Evolutionary conservation across 768 basidiomycete genomes (phyloP).

Genomic region (Agaricus bisporus): DNA sequence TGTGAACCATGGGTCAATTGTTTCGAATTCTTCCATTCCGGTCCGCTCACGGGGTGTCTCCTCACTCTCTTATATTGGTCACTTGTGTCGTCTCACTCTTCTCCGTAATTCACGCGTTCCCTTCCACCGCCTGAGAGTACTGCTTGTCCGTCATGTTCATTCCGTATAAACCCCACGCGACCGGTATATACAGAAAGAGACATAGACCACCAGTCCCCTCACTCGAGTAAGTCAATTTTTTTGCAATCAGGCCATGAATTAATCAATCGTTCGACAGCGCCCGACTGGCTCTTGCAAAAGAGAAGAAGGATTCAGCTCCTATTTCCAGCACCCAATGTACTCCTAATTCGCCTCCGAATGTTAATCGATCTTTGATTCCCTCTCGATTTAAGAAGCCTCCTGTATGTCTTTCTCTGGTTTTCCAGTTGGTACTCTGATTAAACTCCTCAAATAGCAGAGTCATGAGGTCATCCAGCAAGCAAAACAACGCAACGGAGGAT

Average conservation of each 20-base stretch:
- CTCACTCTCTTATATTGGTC: neutral
- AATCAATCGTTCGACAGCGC: neutral
- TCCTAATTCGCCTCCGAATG: neutral
- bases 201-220: neutral
- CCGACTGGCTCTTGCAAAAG: conserved; percentile 5
- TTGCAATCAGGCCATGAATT: neutral
- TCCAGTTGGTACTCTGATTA: neutral
- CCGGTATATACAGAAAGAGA: neutral
- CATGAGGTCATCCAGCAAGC: conserved; percentile 10
- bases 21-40: neutral
- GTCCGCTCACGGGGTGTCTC: neutral
- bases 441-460: neutral
- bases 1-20: neutral
- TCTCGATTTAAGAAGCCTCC: neutral
- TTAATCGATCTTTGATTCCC: neutral
- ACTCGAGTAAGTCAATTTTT: neutral
- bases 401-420: neutral
- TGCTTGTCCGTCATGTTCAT: neutral
- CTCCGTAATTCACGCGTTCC: too few species aligned
- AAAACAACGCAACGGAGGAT: conserved; percentile 8
- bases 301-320: neutral
- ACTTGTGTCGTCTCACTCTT: neutral
- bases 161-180: neutral
- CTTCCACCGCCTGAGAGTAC: too few species aligned
- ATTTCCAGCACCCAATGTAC: neutral